These are phyloP conservation scores for Urostyla sp. DNA, from an alignment of 73 alveolate genomes.

Conservation along the genomic window DNA sequence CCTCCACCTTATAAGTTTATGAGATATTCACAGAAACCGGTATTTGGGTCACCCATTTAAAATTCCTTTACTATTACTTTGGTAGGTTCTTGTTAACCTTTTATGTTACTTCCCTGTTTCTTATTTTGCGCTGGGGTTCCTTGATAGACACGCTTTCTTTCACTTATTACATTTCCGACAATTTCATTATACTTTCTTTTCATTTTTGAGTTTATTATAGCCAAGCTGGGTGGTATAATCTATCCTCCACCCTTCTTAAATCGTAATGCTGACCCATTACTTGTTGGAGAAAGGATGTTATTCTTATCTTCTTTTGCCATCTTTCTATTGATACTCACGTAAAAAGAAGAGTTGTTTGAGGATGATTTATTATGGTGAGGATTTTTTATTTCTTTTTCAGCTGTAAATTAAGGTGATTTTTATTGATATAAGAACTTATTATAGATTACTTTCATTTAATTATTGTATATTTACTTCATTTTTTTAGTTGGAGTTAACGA, in stretches of 20 bases:
- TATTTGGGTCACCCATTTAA: no score
- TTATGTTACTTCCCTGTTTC: no score
- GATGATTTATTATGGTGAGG: not conserved
- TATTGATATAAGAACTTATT: not conserved
- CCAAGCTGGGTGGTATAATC: not conserved
- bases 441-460: slow-evolving; percentile 12
- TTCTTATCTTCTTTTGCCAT: not conserved
- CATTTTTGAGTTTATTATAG: not conserved
- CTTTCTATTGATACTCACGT: not conserved
- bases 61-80: no score
- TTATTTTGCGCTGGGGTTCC: no score
- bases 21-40: no score
- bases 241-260: not conserved
- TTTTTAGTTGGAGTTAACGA: slow-evolving; percentile 31
- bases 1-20: no score
- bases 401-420: not conserved
- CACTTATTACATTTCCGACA: slow-evolving; percentile 51
- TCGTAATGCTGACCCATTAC: not conserved
- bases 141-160: no score
- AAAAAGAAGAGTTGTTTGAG: not conserved
- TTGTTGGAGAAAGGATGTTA: not conserved
- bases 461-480: slow-evolving; percentile 1
- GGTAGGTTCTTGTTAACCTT: no score
- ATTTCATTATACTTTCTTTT: slow-evolving; percentile 44
- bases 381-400: not conserved